Evolutionary conservation across 305 asterid species (phyloP), one percentile per base, ranked within the genome.

Genomic region (Andrographis paniculata): DNA sequence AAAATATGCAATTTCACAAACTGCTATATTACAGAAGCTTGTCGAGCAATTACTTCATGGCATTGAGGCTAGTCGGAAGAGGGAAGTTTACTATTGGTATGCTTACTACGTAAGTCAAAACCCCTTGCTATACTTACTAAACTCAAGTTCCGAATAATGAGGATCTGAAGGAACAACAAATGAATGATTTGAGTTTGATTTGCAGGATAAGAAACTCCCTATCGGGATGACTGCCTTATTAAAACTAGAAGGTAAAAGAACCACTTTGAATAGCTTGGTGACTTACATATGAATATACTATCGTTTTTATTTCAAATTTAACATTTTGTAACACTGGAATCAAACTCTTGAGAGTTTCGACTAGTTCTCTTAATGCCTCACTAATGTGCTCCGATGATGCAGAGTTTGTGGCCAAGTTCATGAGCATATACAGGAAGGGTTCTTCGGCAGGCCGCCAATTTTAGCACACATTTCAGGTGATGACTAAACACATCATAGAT

Each of bases 181-280:
- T 43, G 51, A 46, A 20, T 59, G 33, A 59, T 44, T 22, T 41
- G 17, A 55, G 14, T 20, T 16, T 41, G 14, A 53, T 64, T 50
- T 76, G 78, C 79, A 85, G 94, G 95, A 82, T 59, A 85, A 85
- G 74, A 74, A 87, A 66, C 79, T 85, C 44, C 91, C 95, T n/a
- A 44, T 35, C 31, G 91, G 91, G 69, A 77, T 85, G 48, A 77
- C 66, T 61, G 89, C 94, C 22, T 67, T 85, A 27, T 62, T 82
- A 24, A 85, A 85, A 69, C 62, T 85, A 62, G 94, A 85, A 82
- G 94, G 95, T 81, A 81, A 53, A 33, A 20, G 30, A 39, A 31
- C 20, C 48, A n/a, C 38, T 45, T 37, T 17, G 5, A 53, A 9
- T 9, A 3, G 41, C 41, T 36, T 36, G 7, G 8, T 36, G 7